Evolutionary conservation across 2,329 filamentous ascomycete genomes (phyloP).

Genomic region (Penicillium hesseltinei): DNA sequence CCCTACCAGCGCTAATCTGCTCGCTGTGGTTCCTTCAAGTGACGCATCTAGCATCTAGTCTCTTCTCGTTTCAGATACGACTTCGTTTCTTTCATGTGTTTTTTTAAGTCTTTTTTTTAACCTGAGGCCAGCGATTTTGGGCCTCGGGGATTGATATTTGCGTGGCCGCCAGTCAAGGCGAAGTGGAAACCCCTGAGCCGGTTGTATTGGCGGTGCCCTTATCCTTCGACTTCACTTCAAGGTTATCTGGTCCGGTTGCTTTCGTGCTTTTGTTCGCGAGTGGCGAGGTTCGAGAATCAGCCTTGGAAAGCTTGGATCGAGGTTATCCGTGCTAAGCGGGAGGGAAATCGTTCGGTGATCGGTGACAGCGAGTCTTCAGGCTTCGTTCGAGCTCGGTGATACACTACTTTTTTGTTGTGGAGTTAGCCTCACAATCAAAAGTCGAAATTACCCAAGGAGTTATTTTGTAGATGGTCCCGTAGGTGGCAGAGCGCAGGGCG

Average conservation of each 20-base stretch:
- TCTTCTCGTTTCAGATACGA: not conserved
- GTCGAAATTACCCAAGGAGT: not conserved
- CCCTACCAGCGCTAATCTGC: slow-evolving; percentile 60
- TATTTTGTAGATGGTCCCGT: not conserved
- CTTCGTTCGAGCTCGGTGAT: not conserved
- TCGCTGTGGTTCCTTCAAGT: not conserved
- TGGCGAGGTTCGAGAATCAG: not conserved
- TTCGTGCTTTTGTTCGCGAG: not conserved
- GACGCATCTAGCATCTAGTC: not conserved
- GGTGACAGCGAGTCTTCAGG: not conserved
- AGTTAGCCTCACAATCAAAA: slow-evolving; percentile 6
- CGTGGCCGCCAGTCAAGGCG: not conserved
- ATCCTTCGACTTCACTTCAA: not conserved
- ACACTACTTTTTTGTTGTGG: slow-evolving; percentile 1
- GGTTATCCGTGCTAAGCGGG: not conserved
- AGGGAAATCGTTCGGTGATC: not conserved
- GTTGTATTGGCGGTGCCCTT: not conserved
- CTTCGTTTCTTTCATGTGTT: slow-evolving; percentile 12
- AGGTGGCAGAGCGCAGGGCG: not conserved
- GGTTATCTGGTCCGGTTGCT: not conserved
- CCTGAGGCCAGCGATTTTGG: slow-evolving; percentile 5
- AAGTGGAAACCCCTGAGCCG: not conserved
- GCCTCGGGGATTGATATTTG: slow-evolving; percentile 1
- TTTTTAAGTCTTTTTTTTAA: slow-evolving; percentile 10
- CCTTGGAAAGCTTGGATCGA: not conserved